Base-by-base conservation (phyloP, 2,329 filamentous ascomycete species). In the Fulvia fulva region DNA sequence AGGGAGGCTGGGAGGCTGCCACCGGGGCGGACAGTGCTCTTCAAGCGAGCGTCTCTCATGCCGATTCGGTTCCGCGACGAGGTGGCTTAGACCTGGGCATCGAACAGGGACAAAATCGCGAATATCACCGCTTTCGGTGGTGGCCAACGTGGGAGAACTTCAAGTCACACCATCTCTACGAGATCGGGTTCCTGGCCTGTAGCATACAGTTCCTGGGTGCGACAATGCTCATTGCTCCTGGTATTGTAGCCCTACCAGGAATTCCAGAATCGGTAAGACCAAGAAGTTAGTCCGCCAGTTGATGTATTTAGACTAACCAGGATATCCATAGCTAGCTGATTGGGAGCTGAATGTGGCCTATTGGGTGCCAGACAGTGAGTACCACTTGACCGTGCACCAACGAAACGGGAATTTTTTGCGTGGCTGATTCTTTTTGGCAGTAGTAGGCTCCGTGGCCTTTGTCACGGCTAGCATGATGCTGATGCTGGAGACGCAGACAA, bases 161-260 rank as follows among this genome's bases (percentile, higher is more conserved):
- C 14, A 49, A 62, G 7, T 63, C 60, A 2, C 63, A 70, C 37
- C 67, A 71, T 26, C 56, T 65, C 50, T 64, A 66, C 56, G 67
- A 70, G 14, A 68, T 71, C 21, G 68, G 68, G n/a, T 71, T 64
- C 47, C 51, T 69, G 1, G 68, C 68, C 3, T 68, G 65, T 41
- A 47, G 63, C 2, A 66, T 70, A 23, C 69, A 70, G 51, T 59
- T 69, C n/a, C 60, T 71, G 12, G 69, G 69, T 21, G 66, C 63
- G 4, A 68, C 67, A 0, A 37, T 71, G 4, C 70, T 65, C 55
- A 60, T 58, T 19, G 58, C 67, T 4, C 65, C 65, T 1, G 66
- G 58, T 7, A 57, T 71, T 12, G 63, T 68, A 8, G 57, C 64
- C 23, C 51, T 70, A 9, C 68, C 69, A 3, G 68, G 68, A 19